These are phyloP conservation scores for Symbiodinium natans DNA, from an alignment of 73 alveolate species.

Conservation along the genomic window DNA sequence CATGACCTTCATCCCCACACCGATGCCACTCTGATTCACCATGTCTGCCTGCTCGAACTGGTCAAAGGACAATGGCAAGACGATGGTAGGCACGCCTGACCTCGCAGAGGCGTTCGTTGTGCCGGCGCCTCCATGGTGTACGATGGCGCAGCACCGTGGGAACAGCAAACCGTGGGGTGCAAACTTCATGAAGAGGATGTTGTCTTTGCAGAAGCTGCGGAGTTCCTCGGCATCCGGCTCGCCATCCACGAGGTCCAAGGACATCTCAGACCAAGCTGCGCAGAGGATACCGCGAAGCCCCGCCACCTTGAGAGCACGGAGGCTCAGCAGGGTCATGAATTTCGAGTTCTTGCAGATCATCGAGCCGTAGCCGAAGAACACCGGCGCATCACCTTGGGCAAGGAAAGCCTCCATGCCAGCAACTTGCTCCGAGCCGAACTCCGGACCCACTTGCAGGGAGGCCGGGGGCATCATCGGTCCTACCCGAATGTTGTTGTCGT, in stretches of 20 bases:
- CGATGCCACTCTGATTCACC: conserved; percentile 26
- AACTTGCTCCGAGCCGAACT: conserved; percentile 15
- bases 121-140: neutral
- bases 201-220: neutral
- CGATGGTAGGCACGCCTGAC: neutral
- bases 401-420: conserved; percentile 21
- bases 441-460: neutral
- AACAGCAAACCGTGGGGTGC: neutral
- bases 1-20: conserved; percentile 38
- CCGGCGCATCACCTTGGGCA: conserved; percentile 32
- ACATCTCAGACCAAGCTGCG: conserved; percentile 38
- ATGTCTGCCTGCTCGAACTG: conserved; percentile 14
- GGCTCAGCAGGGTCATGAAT: conserved; percentile 44
- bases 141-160: neutral
- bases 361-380: conserved; percentile 52
- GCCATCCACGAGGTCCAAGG: conserved; percentile 23
- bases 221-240: conserved; percentile 9
- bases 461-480: neutral
- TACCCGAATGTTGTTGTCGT: neutral
- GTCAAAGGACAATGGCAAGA: neutral
- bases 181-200: neutral
- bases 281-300: conserved; percentile 48
- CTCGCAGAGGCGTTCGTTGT: neutral
- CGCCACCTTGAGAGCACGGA: neutral
- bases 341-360: conserved; percentile 35